These are phyloP conservation scores for Aegilops longissima DNA, from an alignment of 176 grass and related monocot genomes.

Conservation along the genomic window DNA sequence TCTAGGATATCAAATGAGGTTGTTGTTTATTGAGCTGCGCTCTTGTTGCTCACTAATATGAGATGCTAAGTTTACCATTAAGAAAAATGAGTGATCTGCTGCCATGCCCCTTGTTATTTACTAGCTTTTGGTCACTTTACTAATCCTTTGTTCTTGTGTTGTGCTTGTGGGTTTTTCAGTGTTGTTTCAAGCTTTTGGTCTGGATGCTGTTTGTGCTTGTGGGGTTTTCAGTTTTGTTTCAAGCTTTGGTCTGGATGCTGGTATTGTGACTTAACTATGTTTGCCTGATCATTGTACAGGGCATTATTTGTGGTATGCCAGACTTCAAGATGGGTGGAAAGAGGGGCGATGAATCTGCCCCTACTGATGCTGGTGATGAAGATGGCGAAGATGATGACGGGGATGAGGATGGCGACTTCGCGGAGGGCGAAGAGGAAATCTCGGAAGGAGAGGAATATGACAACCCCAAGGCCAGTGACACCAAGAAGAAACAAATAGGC, in stretches of 20 bases:
- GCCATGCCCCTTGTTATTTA: neutral
- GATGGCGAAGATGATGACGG: constrained; percentile 43
- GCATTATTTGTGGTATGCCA: constrained; percentile 21
- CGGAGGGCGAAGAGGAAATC: constrained; percentile 56
- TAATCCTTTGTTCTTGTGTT: neutral
- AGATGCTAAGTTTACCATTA: neutral
- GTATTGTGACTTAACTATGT: neutral
- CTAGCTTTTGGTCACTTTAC: neutral
- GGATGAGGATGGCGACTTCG: constrained; percentile 54
- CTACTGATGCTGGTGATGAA: constrained; percentile 59
- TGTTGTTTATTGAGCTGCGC: neutral
- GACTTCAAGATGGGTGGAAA: constrained; percentile 33
- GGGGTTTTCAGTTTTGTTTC: neutral
- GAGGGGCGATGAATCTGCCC: constrained; percentile 37
- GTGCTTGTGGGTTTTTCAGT: neutral
- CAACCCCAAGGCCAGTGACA: constrained; percentile 45
- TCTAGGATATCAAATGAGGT: neutral
- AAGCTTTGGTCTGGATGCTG: constrained; percentile 2
- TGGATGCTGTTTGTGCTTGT: neutral
- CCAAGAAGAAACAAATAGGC: constrained; percentile 52
- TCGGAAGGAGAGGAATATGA: constrained; percentile 65
- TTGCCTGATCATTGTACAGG: constrained; percentile 36
- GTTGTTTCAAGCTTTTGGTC: constrained; percentile 3
- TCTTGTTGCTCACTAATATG: neutral
- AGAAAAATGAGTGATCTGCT: neutral